Evolutionary conservation across 73 alveolate genomes (phyloP).

Genomic region (Durusdinium trenchii): DNA sequence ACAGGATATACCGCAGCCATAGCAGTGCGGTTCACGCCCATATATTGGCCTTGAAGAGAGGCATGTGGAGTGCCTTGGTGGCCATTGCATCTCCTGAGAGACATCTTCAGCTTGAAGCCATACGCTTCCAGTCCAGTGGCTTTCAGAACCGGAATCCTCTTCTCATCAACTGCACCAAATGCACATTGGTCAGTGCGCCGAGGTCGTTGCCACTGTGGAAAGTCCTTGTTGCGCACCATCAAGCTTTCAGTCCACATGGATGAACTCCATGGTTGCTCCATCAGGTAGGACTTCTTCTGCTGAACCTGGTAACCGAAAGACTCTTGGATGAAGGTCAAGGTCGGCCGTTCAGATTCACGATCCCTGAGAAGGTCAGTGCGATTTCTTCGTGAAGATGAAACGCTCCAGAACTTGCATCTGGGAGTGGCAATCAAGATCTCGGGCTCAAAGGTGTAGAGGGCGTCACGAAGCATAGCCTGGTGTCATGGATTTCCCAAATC

Average conservation of each 20-base stretch:
- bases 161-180: neutral
- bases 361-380: neutral
- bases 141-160: neutral
- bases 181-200: neutral
- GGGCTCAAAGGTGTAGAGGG: neutral
- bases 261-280: neutral
- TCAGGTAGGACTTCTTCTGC: neutral
- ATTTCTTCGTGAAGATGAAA: neutral
- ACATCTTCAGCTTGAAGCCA: neutral
- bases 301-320: neutral
- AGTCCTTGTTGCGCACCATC: neutral
- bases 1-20: neutral
- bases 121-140: conserved; percentile 11
- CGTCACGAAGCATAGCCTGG: neutral
- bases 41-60: neutral
- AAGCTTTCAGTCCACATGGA: neutral
- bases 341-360: neutral
- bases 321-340: neutral
- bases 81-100: neutral
- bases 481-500: neutral
- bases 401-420: neutral
- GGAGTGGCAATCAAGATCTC: neutral
- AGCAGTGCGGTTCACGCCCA: neutral
- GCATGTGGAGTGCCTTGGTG: neutral
- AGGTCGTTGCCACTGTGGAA: neutral